Percentiles rank a stretch among this genome's conserved stretches.
Conservation (phyloP, 768 basidiomycete genomes). For the Mycena vulgaris region DNA sequence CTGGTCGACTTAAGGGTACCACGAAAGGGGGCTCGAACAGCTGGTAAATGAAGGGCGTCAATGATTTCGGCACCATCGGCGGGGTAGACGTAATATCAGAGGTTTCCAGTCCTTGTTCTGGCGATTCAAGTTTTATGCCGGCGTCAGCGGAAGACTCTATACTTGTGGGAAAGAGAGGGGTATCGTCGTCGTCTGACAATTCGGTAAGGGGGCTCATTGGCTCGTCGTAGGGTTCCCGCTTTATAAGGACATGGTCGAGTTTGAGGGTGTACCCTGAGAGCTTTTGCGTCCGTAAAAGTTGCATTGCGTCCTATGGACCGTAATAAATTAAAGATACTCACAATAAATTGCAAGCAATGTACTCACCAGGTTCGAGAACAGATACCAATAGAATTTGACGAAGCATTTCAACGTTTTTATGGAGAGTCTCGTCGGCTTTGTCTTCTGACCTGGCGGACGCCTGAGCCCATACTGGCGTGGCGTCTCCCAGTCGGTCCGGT, state of each 20-base stretch:
- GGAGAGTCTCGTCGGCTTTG: background rate
- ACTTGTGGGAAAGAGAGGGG: background rate
- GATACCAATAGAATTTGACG: constrained; percentile 41
- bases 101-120: background rate
- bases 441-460: too few species aligned
- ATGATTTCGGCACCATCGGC: background rate
- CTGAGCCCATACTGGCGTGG: background rate
- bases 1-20: background rate
- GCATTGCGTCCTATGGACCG: constrained; percentile 13
- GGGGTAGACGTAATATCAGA: background rate
- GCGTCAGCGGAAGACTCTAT: background rate
- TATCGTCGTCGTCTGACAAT: background rate
- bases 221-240: constrained; percentile 1
- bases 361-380: constrained; percentile 25
- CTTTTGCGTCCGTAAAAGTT: constrained; percentile 2
- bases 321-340: background rate
- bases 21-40: background rate
- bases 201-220: constrained; percentile 23
- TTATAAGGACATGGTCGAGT: background rate
- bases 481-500: background rate
- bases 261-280: background rate
- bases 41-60: background rate
- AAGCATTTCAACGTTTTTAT: constrained; percentile 14
- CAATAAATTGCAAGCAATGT: background rate
- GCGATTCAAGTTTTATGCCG: background rate